These are phyloP conservation scores for Stevia rebaudiana DNA, from an alignment of 140 eudicot species.

Conservation along the genomic window DNA sequence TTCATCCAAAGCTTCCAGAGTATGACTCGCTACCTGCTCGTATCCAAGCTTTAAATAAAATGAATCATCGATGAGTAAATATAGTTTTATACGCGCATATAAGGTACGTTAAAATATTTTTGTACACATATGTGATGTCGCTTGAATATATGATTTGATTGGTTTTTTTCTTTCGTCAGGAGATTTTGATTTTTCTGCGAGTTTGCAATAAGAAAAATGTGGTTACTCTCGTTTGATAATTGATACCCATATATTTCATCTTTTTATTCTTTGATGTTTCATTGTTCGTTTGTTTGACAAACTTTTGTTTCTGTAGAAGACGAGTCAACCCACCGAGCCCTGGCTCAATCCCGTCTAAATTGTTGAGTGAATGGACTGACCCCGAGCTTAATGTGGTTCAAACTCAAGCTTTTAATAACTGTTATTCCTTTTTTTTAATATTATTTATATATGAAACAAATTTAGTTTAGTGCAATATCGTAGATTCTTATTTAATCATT, in stretches of 20 bases:
- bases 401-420: too few relatives aligned
- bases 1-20: slow-evolving; percentile 96
- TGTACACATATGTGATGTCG: neutral
- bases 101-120: neutral
- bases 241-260: neutral
- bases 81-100: slow-evolving; percentile 3
- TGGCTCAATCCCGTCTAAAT: neutral
- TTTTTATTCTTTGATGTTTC: neutral
- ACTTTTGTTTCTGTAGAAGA: slow-evolving; percentile 3
- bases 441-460: too few relatives aligned
- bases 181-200: neutral
- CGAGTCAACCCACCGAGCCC: neutral
- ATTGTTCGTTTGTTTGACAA: neutral
- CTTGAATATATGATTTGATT: slow-evolving; percentile 9
- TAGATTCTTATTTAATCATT: too few relatives aligned
- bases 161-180: neutral
- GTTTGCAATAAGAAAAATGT: neutral
- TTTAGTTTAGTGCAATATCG: too few relatives aligned
- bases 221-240: neutral
- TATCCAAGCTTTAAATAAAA: slow-evolving; percentile 37
- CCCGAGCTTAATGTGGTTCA: too few relatives aligned
- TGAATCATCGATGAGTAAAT: slow-evolving; percentile 29
- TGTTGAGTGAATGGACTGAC: too few relatives aligned
- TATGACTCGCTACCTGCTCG: slow-evolving; percentile 57
- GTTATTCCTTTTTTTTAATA: too few relatives aligned